Evolutionary conservation across 2,329 filamentous ascomycete genomes (phyloP), one percentile per base, ranked within the genome.

Genomic region (Fusarium nygamai): DNA sequence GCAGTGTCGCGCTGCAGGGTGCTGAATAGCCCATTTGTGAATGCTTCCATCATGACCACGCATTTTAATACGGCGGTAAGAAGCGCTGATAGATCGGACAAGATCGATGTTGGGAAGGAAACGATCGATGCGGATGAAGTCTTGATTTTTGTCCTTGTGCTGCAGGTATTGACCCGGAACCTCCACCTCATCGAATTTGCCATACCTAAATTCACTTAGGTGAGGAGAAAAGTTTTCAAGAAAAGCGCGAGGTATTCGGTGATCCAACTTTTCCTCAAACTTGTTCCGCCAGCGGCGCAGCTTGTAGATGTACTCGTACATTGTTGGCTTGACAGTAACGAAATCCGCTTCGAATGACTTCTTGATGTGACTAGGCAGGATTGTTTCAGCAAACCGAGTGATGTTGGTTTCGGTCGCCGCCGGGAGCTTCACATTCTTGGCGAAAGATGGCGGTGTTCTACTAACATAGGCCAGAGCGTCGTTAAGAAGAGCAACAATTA

Each of bases 261-360:
- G 92, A 81, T 99, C 96, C 56, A 99, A 91, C 83, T 97, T 97
- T 85, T 98, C 95, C 82, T 98, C 96, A 77, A 99, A 98, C 81
- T 98, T 96, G 84, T 98, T 96, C 61, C 97, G 91, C 96, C 96
- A 99, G 76, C 92, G 93, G 51, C 96, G 93, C 60, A 99, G 87
- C 83, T 98, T 98, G 82, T 98, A 94, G 71, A 99, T 98, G 85
- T 99, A 99, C 82, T 98, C 95, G 81, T 93, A 93, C 95, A 99
- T 98, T 4, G 95, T 98, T 7, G 96, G 97, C 83, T 98, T 98
- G 80, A 95, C 93, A 63, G 90, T 87, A 20, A 99, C 96, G 83
- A 99, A 99, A 83, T 99, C 96, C n/a, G 92, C 92, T 83, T 99
- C 96, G 76, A 99, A 99, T 1, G 95, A 95, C 80, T 95, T 96